phyloP scores from a whole-genome alignment of 2,329 filamentous ascomycete genomes.

The Hypomyces rosellus region DNA sequence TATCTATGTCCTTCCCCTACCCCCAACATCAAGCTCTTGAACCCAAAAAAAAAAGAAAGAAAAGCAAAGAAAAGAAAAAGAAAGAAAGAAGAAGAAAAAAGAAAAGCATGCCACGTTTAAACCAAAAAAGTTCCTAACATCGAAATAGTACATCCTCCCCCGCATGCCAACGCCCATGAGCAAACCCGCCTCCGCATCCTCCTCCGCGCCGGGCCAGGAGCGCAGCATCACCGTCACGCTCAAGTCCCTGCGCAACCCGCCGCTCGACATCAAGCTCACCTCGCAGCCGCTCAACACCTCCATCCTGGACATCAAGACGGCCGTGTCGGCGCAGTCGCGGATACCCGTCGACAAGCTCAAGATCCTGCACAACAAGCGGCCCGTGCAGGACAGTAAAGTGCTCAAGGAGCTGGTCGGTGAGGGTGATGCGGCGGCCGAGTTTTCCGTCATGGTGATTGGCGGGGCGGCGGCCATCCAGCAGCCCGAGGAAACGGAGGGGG shows the following conservation, averaged over 20 bases:
- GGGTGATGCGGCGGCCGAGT: conserved; percentile 51
- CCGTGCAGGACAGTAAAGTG: conserved; percentile 69
- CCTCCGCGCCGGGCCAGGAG: conserved; percentile 48
- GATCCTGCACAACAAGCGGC: conserved; percentile 82
- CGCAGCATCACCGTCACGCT: conserved; percentile 53
- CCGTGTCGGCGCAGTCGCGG: conserved; percentile 56
- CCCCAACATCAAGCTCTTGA: too few species aligned
- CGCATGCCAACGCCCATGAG: conserved; percentile 55
- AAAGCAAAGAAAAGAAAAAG: not conserved
- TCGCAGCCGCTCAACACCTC: conserved; percentile 62
- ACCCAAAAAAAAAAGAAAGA: not conserved
- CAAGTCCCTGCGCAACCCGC: conserved; percentile 72
- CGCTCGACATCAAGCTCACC: conserved; percentile 59
- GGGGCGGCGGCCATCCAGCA: conserved; percentile 47
- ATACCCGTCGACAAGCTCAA: conserved; percentile 75
- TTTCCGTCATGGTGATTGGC: conserved; percentile 83
- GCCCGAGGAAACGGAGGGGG: conserved; percentile 27
- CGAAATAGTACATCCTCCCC: conserved; percentile 64
- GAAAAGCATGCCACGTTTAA: not conserved
- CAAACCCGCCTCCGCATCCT: conserved; percentile 41
- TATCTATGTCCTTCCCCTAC: not conserved
- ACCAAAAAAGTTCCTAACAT: not conserved
- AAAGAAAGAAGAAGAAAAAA: not conserved
- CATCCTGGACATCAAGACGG: conserved; percentile 69
- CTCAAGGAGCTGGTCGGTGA: conserved; percentile 64